Conservation (phyloP, 208 protist genomes). For the Leishmania mexicana region DNA sequence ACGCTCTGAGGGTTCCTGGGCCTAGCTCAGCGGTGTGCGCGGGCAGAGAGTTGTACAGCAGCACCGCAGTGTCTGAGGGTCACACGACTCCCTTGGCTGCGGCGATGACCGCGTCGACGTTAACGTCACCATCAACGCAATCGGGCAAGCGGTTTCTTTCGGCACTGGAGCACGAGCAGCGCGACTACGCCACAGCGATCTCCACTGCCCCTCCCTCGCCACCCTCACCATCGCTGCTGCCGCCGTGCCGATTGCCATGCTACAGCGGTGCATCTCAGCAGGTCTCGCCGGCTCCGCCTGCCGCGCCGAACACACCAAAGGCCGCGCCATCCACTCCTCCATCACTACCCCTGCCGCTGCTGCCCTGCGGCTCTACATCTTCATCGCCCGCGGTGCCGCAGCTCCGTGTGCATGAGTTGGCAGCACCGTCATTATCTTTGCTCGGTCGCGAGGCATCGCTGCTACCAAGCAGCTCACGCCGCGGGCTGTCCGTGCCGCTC, state of each 20-base stretch:
- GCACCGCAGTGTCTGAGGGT: neutral
- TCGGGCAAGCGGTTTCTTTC: conserved; percentile 14
- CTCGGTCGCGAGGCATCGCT: neutral
- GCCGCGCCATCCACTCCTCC: neutral
- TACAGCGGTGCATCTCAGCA: neutral
- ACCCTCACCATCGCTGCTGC: neutral
- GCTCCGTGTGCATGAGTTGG: neutral
- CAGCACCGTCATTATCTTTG: neutral
- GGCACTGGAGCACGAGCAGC: conserved; percentile 17
- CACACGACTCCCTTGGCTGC: too few relatives aligned
- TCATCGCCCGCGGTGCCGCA: neutral
- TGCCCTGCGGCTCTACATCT: neutral
- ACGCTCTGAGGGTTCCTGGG: neutral
- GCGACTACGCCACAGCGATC: conserved; percentile 2
- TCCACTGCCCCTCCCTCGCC: neutral
- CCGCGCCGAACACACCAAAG: neutral
- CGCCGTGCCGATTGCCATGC: neutral
- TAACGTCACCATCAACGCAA: neutral
- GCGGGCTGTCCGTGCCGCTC: neutral
- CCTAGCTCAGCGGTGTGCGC: neutral
- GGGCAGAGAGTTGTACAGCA: neutral
- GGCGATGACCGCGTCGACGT: neutral
- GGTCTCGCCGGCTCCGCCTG: neutral
- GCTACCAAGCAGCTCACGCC: too few relatives aligned
- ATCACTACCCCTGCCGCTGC: neutral